A percentile compares a stretch with the other conserved stretches of the same genome.
phyloP scores from a whole-genome alignment of 805 yeast species.

The Zygoascus flipseniorum region DNA sequence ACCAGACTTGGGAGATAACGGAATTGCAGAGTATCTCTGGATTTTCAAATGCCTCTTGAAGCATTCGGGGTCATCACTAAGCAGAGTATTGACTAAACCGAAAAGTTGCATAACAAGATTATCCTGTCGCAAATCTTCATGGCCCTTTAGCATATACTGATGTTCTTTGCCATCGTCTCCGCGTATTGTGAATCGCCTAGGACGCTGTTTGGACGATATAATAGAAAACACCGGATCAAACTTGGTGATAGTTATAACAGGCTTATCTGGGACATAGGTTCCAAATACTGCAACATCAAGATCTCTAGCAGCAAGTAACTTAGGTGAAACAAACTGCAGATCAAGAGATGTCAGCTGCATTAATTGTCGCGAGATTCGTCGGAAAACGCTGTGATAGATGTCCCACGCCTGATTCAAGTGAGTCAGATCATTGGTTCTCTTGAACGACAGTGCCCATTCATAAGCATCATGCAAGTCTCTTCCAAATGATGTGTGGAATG shows the following conservation, averaged over 20 bases:
- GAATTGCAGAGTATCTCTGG: slow-evolving; percentile 87
- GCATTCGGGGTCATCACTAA: slow-evolving; percentile 87
- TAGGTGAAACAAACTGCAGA: slow-evolving; percentile 89
- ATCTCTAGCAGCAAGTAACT: slow-evolving; percentile 65
- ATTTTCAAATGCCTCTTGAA: slow-evolving; percentile 92
- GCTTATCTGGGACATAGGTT: slow-evolving; percentile 77
- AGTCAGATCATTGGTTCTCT: slow-evolving; percentile 75
- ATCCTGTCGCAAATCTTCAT: slow-evolving; percentile 97
- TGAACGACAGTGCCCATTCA: slow-evolving; percentile 84
- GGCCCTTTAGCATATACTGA: slow-evolving; percentile 79
- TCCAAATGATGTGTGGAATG: slow-evolving; percentile 90
- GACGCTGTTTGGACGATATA: slow-evolving; percentile 92
- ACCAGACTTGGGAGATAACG: slow-evolving; percentile 96
- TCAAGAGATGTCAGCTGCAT: slow-evolving; percentile 83
- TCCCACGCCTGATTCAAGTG: slow-evolving; percentile 98
- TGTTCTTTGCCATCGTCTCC: slow-evolving; percentile 94
- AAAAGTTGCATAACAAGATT: slow-evolving; percentile 95
- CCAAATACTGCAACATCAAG: slow-evolving; percentile 91
- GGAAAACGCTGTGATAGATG: slow-evolving; percentile 85
- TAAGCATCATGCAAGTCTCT: slow-evolving; percentile 86
- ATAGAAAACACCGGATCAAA: slow-evolving; percentile 82
- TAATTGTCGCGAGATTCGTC: slow-evolving; percentile 79
- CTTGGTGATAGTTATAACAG: slow-evolving; percentile 58
- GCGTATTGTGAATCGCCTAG: slow-evolving; percentile 66
- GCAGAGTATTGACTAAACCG: slow-evolving; percentile 85